These are phyloP conservation scores for Hypoxylon sp. DNA, from an alignment of 2,329 filamentous ascomycete species.

Conservation along the genomic window DNA sequence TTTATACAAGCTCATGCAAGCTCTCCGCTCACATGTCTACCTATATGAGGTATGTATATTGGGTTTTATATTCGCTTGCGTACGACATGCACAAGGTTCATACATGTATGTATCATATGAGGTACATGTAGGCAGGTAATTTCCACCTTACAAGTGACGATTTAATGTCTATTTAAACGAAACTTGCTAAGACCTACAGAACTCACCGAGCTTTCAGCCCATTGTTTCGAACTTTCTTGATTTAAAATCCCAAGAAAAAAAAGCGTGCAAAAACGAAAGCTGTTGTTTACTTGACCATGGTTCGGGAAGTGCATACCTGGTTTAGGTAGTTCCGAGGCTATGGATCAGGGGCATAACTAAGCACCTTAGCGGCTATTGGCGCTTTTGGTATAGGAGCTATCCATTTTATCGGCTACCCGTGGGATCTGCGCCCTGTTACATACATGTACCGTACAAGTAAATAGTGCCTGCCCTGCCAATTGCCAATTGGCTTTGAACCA, in stretches of 20 bases:
- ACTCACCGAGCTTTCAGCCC: background rate
- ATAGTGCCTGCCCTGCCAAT: background rate
- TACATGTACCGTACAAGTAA: no score
- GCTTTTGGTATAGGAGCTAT: conserved; percentile 13
- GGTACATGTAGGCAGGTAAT: background rate
- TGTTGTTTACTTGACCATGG: conserved; percentile 13
- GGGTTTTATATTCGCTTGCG: no score
- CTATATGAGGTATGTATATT: no score
- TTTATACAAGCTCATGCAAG: background rate
- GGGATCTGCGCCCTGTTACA: background rate
- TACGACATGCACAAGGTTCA: background rate
- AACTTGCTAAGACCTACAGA: conserved; percentile 1
- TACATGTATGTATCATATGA: background rate
- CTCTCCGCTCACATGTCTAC: conserved; percentile 3
- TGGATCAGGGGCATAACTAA: conserved; percentile 42
- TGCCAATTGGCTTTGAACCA: background rate
- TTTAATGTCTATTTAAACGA: background rate
- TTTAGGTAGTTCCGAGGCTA: conserved; percentile 42
- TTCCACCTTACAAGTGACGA: background rate
- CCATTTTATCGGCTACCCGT: conserved; percentile 27
- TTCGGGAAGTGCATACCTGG: conserved; percentile 21
- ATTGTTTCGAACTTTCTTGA: conserved; percentile 17
- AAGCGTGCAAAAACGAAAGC: background rate
- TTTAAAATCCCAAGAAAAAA: conserved; percentile 16
- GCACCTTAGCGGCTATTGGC: conserved; percentile 16